Percentiles rank a stretch among this genome's conserved stretches.
These are phyloP conservation scores for Oryza meridionalis DNA, from an alignment of 176 grass and related monocot species.

Conservation along the genomic window DNA sequence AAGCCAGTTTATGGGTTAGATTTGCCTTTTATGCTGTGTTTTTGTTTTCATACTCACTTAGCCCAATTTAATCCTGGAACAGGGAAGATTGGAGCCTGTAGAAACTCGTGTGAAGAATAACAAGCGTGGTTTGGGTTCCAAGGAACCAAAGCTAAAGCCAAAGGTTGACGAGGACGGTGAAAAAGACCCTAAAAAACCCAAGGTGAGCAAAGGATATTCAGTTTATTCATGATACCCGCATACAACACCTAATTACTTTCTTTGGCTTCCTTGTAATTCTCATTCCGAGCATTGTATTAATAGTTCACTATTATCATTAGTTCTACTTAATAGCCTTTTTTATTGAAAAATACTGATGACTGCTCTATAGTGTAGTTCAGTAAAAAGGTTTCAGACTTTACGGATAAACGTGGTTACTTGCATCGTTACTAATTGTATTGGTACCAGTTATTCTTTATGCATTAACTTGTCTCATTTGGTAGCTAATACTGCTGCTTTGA, in stretches of 20 bases:
- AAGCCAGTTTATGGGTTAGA: background rate
- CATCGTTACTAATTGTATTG: background rate
- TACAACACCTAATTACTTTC: background rate
- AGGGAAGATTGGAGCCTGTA: conserved; percentile 86
- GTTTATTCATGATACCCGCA: background rate
- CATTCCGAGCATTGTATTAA: background rate
- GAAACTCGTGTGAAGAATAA: conserved; percentile 83
- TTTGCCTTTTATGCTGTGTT: background rate
- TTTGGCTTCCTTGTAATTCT: background rate
- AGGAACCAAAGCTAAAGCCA: conserved; percentile 59
- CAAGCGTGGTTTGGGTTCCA: conserved; percentile 79
- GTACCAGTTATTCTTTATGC: background rate
- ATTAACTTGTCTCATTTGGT: background rate
- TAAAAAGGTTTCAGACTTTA: background rate
- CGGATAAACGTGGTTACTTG: background rate
- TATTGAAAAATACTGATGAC: background rate
- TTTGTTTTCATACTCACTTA: conserved; percentile 4
- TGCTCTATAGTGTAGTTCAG: background rate
- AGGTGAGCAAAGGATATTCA: conserved; percentile 40
- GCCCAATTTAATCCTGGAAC: conserved; percentile 4
- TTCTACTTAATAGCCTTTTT: background rate
- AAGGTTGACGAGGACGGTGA: conserved; percentile 35
- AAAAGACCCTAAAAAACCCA: conserved; percentile 43
- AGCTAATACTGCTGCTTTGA: background rate
- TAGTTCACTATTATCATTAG: background rate